These are phyloP conservation scores for Nicotiana knightiana DNA, from an alignment of 257 asterid species.

Conservation along the genomic window DNA sequence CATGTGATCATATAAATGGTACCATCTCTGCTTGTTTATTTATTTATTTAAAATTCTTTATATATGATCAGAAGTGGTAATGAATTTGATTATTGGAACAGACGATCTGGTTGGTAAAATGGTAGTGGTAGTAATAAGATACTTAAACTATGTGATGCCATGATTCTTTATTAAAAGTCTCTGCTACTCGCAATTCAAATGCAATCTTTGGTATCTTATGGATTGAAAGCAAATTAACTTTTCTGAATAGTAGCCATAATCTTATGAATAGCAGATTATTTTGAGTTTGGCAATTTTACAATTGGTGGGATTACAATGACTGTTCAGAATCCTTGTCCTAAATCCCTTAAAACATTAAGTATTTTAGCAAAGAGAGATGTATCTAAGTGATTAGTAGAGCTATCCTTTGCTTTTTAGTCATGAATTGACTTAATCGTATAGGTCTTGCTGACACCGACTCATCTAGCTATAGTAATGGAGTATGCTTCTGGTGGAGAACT, in stretches of 20 bases:
- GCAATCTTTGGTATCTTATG: neutral
- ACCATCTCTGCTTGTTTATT: too few species aligned
- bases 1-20: too few species aligned
- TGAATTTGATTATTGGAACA: neutral
- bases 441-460: slow-evolving; percentile 43
- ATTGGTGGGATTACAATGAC: neutral
- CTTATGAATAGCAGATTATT: neutral
- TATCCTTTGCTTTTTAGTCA: neutral
- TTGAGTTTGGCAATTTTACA: neutral
- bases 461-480: slow-evolving; percentile 44
- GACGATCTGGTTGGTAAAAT: neutral
- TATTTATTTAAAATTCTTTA: too few species aligned
- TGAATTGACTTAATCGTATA: neutral
- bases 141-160: neutral
- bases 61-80: neutral
- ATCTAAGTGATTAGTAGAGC: neutral
- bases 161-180: neutral
- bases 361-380: neutral
- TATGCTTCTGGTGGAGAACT: slow-evolving; percentile 48
- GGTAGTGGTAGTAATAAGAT: neutral
- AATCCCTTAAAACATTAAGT: too few species aligned
- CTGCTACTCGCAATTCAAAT: neutral
- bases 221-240: neutral
- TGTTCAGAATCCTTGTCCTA: neutral
- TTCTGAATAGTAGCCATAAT: neutral